These are phyloP conservation scores for Zoysia matrella DNA, from an alignment of 202 grass and related monocot genomes.

Conservation along the genomic window DNA sequence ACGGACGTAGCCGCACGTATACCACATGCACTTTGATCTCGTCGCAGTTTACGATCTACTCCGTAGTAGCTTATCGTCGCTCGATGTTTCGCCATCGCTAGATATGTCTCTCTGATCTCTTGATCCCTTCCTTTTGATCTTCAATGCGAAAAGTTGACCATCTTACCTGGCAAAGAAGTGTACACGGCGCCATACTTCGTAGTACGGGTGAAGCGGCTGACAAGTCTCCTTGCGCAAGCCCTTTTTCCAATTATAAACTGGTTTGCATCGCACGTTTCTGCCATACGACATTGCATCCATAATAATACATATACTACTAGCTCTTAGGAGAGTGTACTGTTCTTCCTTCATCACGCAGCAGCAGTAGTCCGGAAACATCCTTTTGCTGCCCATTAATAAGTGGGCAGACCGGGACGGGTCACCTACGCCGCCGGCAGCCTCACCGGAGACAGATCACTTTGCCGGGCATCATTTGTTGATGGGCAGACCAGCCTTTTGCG, in stretches of 20 bases:
- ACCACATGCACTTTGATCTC: not conserved
- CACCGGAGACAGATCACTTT: not conserved
- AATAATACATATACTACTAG: too few relatives aligned
- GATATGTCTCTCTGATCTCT: not conserved
- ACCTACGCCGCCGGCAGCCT: slow-evolving; percentile 36
- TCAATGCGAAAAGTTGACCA: not conserved
- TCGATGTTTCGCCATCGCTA: not conserved
- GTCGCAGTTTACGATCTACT: not conserved
- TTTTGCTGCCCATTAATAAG: not conserved
- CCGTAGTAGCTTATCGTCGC: not conserved
- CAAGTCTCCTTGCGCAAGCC: not conserved
- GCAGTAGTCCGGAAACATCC: slow-evolving; percentile 12
- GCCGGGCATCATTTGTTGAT: too few relatives aligned
- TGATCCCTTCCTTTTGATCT: not conserved
- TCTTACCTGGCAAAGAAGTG: not conserved
- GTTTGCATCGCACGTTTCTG: not conserved
- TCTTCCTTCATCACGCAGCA: too few relatives aligned
- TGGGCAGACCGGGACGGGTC: slow-evolving; percentile 26
- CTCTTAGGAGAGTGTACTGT: too few relatives aligned
- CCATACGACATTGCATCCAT: not conserved
- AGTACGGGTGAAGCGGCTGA: not conserved
- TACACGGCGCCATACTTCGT: not conserved
- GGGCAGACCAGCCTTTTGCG: too few relatives aligned
- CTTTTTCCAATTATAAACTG: not conserved
- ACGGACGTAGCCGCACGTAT: not conserved